Conservation (phyloP, 805 yeast species). For the Candida chauliodis region DNA sequence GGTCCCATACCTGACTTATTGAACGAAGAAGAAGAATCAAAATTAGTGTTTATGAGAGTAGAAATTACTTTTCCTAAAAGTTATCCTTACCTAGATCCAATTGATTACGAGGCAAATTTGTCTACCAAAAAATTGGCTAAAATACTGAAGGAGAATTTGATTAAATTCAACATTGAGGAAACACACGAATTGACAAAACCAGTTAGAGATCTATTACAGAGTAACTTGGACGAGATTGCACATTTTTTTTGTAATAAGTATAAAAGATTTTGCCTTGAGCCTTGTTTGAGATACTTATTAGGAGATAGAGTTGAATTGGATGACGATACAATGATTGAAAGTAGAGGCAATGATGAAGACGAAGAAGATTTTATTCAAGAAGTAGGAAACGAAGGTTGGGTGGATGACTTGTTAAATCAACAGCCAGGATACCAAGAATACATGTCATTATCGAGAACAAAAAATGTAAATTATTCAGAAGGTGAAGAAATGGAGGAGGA, state of each 20-base stretch:
- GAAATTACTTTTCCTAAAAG: conserved; percentile 65
- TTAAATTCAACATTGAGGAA: conserved; percentile 66
- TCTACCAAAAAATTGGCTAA: conserved; percentile 14
- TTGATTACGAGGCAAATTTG: conserved; percentile 11
- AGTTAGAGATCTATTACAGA: conserved; percentile 48
- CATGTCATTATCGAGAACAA: conserved; percentile 3
- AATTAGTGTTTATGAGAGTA: conserved; percentile 62
- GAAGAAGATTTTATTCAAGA: conserved; percentile 24
- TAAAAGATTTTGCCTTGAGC: conserved; percentile 72
- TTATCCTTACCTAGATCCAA: conserved; percentile 66
- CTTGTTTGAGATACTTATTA: conserved; percentile 67
- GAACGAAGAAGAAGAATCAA: conserved; percentile 5
- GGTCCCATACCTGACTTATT: conserved; percentile 42
- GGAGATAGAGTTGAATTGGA: conserved; percentile 67
- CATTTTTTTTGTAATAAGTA: conserved; percentile 49
- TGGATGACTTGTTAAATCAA: conserved; percentile 37
- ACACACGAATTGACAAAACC: conserved; percentile 61
- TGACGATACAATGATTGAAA: conserved; percentile 28
- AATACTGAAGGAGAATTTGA: conserved; percentile 19
- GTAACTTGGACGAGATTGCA: conserved; percentile 53
- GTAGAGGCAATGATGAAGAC: conserved; percentile 18
- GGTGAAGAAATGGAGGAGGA: no score
- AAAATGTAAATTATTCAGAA: conserved; percentile 19
- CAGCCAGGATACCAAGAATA: conserved; percentile 24
- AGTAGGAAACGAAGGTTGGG: conserved; percentile 42